Evolutionary conservation across 1,284 basidiomycete genomes (phyloP).

Genomic region (Ceratobasidium sp.): DNA sequence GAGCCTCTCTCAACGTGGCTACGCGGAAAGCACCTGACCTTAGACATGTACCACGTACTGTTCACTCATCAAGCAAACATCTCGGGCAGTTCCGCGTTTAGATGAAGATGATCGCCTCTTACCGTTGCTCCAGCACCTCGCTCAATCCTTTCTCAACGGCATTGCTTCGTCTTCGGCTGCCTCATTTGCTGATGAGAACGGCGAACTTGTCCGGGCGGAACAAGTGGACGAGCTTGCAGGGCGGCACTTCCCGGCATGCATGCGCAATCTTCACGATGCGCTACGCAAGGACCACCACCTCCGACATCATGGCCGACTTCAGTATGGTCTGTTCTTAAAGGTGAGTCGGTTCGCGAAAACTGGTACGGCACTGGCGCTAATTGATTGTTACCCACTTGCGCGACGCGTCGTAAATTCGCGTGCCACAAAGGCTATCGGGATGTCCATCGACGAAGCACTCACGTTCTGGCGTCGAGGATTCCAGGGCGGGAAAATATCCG

Average conservation of each 20-base stretch:
- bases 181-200: conserved; percentile 60
- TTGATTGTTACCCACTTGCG: conserved; percentile 14
- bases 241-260: conserved; percentile 95
- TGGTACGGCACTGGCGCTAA: conserved; percentile 13
- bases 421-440: conserved; percentile 78
- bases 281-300: conserved; percentile 85
- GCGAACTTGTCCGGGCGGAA: conserved; percentile 84
- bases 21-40: conserved; percentile 31
- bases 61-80: conserved; percentile 67
- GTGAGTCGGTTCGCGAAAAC: conserved; percentile 58
- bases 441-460: conserved; percentile 95
- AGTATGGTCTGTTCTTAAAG: conserved; percentile 97
- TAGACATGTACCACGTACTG: conserved; percentile 26
- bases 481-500: conserved; percentile 70
- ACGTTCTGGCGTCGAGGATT: conserved; percentile 95
- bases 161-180: conserved; percentile 73
- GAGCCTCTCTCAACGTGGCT: conserved; percentile 49
- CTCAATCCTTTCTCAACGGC: conserved; percentile 93
- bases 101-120: conserved; percentile 95
- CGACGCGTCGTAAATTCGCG: conserved; percentile 22
- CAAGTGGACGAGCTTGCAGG: conserved; percentile 91
- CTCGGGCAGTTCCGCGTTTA: conserved; percentile 89
- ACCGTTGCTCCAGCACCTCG: conserved; percentile 92
- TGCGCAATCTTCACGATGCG: conserved; percentile 89
- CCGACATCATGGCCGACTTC: conserved; percentile 91